phyloP scores from a whole-genome alignment of 768 basidiomycete species.

The Boletales sp. region DNA sequence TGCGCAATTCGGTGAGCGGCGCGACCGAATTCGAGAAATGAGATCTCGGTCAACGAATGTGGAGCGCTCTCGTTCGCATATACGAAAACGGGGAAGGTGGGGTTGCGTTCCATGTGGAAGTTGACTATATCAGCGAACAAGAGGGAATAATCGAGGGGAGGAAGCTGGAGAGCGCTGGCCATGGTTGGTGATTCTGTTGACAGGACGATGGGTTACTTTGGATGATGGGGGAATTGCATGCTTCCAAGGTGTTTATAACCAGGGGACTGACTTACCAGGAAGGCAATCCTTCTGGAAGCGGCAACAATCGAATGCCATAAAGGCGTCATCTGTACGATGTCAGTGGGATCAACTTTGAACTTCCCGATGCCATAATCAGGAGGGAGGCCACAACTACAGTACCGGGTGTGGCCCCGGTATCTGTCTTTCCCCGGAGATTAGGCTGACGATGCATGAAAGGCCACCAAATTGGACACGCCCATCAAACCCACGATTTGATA shows the following conservation, averaged over 20 bases:
- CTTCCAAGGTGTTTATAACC: slow-evolving; percentile 13
- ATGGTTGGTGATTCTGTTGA: not conserved
- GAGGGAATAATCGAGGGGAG: slow-evolving; percentile 18
- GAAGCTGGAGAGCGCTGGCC: not conserved
- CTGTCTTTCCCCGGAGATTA: not conserved
- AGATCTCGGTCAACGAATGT: slow-evolving; percentile 13
- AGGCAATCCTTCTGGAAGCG: not conserved
- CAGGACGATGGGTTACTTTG: not conserved
- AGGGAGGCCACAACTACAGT: too few relatives aligned
- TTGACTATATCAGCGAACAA: slow-evolving; percentile 21
- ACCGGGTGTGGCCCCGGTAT: not conserved
- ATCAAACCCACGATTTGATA: not conserved
- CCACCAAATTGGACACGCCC: not conserved
- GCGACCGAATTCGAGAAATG: slow-evolving; percentile 25
- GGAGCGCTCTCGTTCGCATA: slow-evolving; percentile 12
- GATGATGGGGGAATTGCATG: not conserved
- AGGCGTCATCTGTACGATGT: not conserved
- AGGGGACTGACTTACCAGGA: slow-evolving; percentile 3
- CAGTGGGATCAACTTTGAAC: not conserved
- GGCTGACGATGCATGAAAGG: not conserved
- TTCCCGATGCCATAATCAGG: too few relatives aligned
- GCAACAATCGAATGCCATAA: too few relatives aligned
- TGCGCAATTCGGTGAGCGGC: slow-evolving; percentile 32
- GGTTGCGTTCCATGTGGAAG: slow-evolving; percentile 20
- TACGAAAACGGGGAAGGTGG: slow-evolving; percentile 9